Base-by-base conservation (phyloP, 176 grass and related monocot genomes). In the Raddia distichophylla region DNA sequence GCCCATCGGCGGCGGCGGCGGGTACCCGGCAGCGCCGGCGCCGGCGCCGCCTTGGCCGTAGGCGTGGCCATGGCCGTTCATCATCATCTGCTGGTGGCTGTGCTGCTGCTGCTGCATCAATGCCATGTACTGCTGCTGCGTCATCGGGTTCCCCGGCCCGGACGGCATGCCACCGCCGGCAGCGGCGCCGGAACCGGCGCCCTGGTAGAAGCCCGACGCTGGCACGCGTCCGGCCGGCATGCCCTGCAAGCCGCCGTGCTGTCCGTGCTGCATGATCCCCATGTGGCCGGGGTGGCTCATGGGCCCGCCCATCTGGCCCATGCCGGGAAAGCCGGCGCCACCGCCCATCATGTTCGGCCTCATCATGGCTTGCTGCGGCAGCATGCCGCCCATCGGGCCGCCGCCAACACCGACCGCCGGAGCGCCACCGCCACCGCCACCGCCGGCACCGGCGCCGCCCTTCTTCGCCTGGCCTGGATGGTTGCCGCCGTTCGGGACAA, bases 1-100 rank as follows among this genome's bases (percentile, higher is more conserved):
- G 1, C 90, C 93, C 87, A 92, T 92, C 47, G 85, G 66, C n/a
- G 85, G 92, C 87, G 90, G 90, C 48, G 85, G 66, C n/a, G 85
- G 92, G 82, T 93, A 84, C 62, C 82, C 85, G 4, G 10, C 64
- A 5, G 46, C 58, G 16, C 44, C 58, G 37, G 67, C 83, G 17
- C 44, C 9, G 9, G 57, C 63, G 22, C 77, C 67, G 19, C 51
- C 75, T 11, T 47, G 17, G 35, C 67, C 65, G 48, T 75, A 52
- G 83, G 3, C 70, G 14, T 66, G 33, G 8, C 86, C 76, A 1
- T 85, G 67, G 2, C 82, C 93, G 14, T 78, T 79, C 83, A 88
- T 87, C 89, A 86, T 81, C 66, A 82, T 78, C 60, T 82, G 80
- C 3, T 89, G 90, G 0, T 80, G 87, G 10, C 87, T 79, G 7